phyloP scores from a whole-genome alignment of 768 basidiomycete genomes.

The Russula lepida region DNA sequence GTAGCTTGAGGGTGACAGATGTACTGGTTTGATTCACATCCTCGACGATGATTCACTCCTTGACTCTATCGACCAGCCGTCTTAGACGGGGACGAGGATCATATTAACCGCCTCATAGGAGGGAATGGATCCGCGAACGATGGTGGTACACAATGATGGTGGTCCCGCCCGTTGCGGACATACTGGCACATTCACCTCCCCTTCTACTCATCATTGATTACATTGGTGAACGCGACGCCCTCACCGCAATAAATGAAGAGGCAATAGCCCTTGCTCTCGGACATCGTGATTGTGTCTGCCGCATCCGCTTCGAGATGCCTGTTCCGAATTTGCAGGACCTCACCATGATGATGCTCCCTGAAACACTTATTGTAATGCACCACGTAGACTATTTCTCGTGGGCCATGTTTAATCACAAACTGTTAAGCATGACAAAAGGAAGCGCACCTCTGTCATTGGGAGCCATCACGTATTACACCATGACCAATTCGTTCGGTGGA shows the following conservation, averaged over 20 bases:
- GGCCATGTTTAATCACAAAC: not conserved
- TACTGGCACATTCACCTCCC: not conserved
- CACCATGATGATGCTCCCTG: too few relatives aligned
- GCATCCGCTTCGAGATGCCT: not conserved
- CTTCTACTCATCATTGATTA: not conserved
- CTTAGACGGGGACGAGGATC: not conserved
- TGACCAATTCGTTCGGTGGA: not conserved
- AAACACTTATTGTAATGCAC: too few relatives aligned
- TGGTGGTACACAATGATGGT: not conserved
- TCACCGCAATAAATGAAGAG: not conserved
- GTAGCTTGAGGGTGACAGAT: too few relatives aligned
- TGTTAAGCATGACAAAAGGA: not conserved
- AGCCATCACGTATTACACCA: not conserved
- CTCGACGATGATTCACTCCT: not conserved
- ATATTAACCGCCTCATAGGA: not conserved
- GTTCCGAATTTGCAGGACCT: not conserved
- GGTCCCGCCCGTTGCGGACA: not conserved
- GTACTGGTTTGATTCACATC: not conserved
- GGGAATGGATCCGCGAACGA: not conserved
- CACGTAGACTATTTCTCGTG: not conserved
- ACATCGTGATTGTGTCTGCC: not conserved
- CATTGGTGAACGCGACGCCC: not conserved
- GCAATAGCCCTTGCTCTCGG: not conserved
- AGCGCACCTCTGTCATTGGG: not conserved
- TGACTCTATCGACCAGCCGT: not conserved